Percentiles rank a stretch among this genome's conserved stretches.
phyloP scores from a whole-genome alignment of 495 filamentous ascomycete species.

The Trichoderma parareesei region DNA sequence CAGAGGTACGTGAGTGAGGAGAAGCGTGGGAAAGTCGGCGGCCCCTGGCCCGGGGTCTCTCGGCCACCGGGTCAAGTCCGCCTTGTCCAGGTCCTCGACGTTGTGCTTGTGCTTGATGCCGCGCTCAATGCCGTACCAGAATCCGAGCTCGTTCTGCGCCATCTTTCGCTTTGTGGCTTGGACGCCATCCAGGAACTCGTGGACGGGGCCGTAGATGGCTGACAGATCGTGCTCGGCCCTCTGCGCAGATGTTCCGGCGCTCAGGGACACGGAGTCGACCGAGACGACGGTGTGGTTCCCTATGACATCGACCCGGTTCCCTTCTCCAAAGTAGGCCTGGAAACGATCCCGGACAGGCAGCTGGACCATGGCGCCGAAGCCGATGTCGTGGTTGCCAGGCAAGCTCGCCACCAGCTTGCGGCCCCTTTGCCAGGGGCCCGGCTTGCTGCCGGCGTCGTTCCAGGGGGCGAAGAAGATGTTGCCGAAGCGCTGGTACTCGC shows the following conservation, averaged over 20 bases:
- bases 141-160: slow-evolving; percentile 46
- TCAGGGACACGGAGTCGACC: slow-evolving; percentile 79
- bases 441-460: slow-evolving; percentile 29
- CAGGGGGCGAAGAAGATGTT: slow-evolving; percentile 68
- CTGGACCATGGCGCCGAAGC: slow-evolving; percentile 80
- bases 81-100: slow-evolving; percentile 39
- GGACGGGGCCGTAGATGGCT: slow-evolving; percentile 63
- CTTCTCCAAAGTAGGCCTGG: slow-evolving; percentile 79
- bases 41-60: slow-evolving; percentile 31
- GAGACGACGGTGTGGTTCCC: slow-evolving; percentile 96
- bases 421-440: slow-evolving; percentile 34
- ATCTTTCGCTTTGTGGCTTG: slow-evolving; percentile 42
- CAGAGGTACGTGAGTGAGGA: slow-evolving; percentile 86
- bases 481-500: slow-evolving; percentile 72
- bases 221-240: slow-evolving; percentile 38
- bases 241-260: slow-evolving; percentile 46
- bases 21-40: slow-evolving; percentile 66
- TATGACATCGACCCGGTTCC: slow-evolving; percentile 78
- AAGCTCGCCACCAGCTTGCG: slow-evolving; percentile 70
- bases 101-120: slow-evolving; percentile 42
- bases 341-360: slow-evolving; percentile 71
- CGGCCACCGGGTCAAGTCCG: slow-evolving; percentile 31
- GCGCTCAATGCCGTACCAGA: slow-evolving; percentile 40
- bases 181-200: slow-evolving; percentile 66
- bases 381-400: slow-evolving; percentile 96